Percentiles rank a stretch among this genome's conserved stretches.
Conservation (phyloP, 202 grass and related monocot genomes). For the Carex sylvatica region DNA sequence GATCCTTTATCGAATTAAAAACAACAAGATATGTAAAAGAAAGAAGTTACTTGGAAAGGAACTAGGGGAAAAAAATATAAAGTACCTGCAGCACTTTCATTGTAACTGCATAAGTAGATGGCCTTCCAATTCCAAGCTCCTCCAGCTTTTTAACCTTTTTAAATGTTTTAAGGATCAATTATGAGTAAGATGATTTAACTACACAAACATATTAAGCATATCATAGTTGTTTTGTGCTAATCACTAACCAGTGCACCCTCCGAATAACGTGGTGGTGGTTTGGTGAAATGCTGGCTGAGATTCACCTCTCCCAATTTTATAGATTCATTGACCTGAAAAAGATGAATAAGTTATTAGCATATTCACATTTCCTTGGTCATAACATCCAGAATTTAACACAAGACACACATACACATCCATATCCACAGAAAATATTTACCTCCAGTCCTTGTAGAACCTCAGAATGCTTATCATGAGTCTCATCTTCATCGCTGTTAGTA, state of each 20-base stretch:
- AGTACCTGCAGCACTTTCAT: constrained; percentile 93
- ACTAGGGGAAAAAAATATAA: constrained; percentile 6
- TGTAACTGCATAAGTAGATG: constrained; percentile 88
- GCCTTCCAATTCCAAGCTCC: constrained; percentile 99
- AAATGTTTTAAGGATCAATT: constrained; percentile 27
- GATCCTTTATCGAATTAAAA: background rate
- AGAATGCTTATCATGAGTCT: background rate
- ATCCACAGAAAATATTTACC: constrained; percentile 14
- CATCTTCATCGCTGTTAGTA: constrained; percentile 23
- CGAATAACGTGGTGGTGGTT: constrained; percentile 80
- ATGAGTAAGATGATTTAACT: constrained; percentile 24
- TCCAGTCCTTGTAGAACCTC: constrained; percentile 25
- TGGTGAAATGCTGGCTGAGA: constrained; percentile 69
- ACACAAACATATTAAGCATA: constrained; percentile 28
- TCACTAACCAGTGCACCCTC: constrained; percentile 74
- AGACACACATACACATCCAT: background rate
- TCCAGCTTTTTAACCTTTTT: constrained; percentile 91
- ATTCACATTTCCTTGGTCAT: background rate
- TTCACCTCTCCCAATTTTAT: constrained; percentile 59
- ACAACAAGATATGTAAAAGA: constrained; percentile 23
- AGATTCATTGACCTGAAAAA: constrained; percentile 54
- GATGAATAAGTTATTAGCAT: constrained; percentile 14
- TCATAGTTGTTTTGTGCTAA: constrained; percentile 25
- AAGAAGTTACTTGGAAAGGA: constrained; percentile 27
- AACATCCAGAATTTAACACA: constrained; percentile 15